phyloP scores from a whole-genome alignment of 164 flowering plant species.

The Berberis thunbergii region DNA sequence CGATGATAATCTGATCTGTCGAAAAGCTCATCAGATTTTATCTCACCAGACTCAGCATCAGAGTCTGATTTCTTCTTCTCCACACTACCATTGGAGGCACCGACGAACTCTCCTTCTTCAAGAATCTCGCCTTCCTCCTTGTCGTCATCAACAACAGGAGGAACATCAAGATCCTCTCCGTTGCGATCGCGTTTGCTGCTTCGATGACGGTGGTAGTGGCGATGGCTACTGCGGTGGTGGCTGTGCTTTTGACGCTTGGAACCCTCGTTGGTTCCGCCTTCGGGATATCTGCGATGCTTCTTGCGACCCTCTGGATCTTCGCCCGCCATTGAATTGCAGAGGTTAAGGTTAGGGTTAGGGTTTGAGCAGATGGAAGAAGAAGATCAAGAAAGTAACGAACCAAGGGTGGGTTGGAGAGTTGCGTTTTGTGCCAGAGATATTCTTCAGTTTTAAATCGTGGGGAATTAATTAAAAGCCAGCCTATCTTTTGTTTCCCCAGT shows the following conservation, averaged over 20 bases:
- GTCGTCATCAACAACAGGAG: conserved; percentile 38
- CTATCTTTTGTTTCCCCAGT: no score
- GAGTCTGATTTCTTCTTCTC: conserved; percentile 20
- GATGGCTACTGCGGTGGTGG: conserved; percentile 30
- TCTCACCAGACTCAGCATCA: conserved; percentile 44
- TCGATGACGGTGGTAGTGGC: conserved; percentile 40
- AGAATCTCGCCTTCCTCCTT: conserved; percentile 97
- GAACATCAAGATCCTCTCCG: conserved; percentile 12
- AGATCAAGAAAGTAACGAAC: no score
- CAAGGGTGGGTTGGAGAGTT: no score
- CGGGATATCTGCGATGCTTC: conserved; percentile 46
- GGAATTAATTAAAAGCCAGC: no score
- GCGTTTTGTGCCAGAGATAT: not conserved
- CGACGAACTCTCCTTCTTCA: conserved; percentile 47
- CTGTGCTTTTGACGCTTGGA: conserved; percentile 82
- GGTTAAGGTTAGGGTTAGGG: conserved; percentile 10
- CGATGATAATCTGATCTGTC: no score
- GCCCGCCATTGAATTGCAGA: conserved; percentile 31
- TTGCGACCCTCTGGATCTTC: conserved; percentile 34
- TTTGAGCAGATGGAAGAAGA: not conserved
- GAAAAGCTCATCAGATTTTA: conserved; percentile 16
- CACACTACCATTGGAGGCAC: conserved; percentile 4
- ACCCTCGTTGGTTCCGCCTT: conserved; percentile 40
- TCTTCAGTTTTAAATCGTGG: not conserved
- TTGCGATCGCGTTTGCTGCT: conserved; percentile 30